Conservation (phyloP, 1,139 yeast species). For the Blastobotrys apis region DNA sequence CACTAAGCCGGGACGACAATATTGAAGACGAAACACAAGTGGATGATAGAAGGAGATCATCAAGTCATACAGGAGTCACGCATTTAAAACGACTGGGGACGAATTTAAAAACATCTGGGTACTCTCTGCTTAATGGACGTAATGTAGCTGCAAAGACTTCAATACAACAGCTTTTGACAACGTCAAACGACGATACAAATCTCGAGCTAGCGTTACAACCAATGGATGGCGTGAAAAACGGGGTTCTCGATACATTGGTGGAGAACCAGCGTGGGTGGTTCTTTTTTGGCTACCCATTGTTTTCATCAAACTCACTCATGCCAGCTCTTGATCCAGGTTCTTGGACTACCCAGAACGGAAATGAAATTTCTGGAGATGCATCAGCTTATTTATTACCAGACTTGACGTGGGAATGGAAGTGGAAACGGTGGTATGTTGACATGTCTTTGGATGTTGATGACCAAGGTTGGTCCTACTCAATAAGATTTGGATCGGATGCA, state of each 20-base stretch:
- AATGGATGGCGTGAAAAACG: background rate
- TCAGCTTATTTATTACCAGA: constrained; percentile 59
- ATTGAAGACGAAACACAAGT: no score
- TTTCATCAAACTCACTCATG: constrained; percentile 50
- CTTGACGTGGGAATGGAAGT: constrained; percentile 63
- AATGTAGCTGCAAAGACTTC: no score
- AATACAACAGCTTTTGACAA: no score
- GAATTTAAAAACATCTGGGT: no score
- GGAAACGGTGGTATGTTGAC: constrained; percentile 69
- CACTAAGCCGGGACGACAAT: no score
- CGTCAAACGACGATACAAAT: no score
- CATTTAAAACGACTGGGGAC: no score
- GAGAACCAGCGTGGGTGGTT: constrained; percentile 73
- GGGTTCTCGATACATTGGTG: constrained; percentile 35
- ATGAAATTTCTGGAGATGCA: constrained; percentile 37
- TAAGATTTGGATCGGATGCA: constrained; percentile 33
- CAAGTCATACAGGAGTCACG: no score
- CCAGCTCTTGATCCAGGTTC: constrained; percentile 56
- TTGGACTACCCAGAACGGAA: constrained; percentile 33
- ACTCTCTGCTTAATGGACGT: no score
- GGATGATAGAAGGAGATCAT: no score
- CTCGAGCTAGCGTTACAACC: no score
- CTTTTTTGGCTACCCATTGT: constrained; percentile 60
- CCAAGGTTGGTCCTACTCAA: constrained; percentile 70
- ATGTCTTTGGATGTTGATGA: constrained; percentile 73